Evolutionary conservation across 2,329 filamentous ascomycete species (phyloP).

Genomic region (Fusarium caatingaense): DNA sequence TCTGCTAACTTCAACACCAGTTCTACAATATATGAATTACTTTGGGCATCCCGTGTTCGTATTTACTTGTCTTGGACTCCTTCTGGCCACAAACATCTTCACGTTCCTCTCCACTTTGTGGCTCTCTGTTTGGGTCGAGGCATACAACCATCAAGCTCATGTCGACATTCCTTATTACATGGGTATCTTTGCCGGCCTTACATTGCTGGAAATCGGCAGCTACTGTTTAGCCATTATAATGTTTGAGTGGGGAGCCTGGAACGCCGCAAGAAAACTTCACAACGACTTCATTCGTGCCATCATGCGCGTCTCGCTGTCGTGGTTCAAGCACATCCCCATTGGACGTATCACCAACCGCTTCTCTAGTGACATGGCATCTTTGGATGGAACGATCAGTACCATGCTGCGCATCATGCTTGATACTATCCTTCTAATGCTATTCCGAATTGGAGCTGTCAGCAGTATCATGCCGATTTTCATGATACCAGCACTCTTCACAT

Average conservation of each 20-base stretch:
- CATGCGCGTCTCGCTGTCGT: constrained; percentile 65
- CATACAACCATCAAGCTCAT: constrained; percentile 57
- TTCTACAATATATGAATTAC: constrained; percentile 63
- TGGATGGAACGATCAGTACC: constrained; percentile 61
- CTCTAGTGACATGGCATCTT: constrained; percentile 66
- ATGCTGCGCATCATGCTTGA: constrained; percentile 60
- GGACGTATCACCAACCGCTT: constrained; percentile 67
- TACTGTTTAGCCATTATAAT: constrained; percentile 57
- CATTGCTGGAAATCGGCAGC: constrained; percentile 56
- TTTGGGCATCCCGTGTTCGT: constrained; percentile 61
- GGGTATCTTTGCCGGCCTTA: constrained; percentile 62
- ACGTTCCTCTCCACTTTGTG: constrained; percentile 59
- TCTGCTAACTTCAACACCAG: constrained; percentile 44
- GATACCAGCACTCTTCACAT: constrained; percentile 59
- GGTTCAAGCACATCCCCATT: constrained; percentile 66
- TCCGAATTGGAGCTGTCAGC: constrained; percentile 60
- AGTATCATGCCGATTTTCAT: constrained; percentile 65
- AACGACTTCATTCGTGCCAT: constrained; percentile 63
- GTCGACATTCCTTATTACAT: constrained; percentile 64
- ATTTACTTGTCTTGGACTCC: constrained; percentile 52
- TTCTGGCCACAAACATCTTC: constrained; percentile 56
- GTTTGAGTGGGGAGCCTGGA: constrained; percentile 68
- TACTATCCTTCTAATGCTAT: constrained; percentile 55
- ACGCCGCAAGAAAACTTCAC: constrained; percentile 65
- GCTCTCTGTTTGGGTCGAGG: constrained; percentile 66